These are phyloP conservation scores for Cryptosporidium xiaoi DNA, from an alignment of 169 alveolate species.

Conservation along the genomic window DNA sequence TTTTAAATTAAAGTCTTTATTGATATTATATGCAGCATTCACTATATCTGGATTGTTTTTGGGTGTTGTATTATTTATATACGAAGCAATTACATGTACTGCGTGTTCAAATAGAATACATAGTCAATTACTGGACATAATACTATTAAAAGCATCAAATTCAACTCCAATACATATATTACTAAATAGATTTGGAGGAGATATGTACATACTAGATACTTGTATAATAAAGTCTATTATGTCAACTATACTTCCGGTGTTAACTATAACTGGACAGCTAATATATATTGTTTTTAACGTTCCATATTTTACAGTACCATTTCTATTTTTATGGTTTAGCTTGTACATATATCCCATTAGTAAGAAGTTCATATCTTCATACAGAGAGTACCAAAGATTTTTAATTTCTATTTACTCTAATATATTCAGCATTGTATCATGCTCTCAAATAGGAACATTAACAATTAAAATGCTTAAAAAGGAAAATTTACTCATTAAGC, in stretches of 20 bases:
- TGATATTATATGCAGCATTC: constrained; percentile 2
- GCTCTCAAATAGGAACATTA: constrained; percentile 29
- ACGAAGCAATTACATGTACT: constrained; percentile 56
- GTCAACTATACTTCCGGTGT: constrained; percentile 26
- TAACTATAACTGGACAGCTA: constrained; percentile 19
- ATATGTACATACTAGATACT: constrained; percentile 43
- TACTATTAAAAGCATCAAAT: neutral
- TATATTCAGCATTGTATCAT: constrained; percentile 41
- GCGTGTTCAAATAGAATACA: constrained; percentile 17
- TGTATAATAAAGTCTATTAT: constrained; percentile 63
- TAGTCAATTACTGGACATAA: neutral
- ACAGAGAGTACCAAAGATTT: constrained; percentile 68
- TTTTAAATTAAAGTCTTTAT: neutral
- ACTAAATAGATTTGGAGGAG: constrained; percentile 56
- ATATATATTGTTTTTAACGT: constrained; percentile 3
- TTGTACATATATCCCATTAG: constrained; percentile 26
- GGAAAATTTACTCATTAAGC: constrained; percentile 8
- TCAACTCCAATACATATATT: constrained; percentile 19
- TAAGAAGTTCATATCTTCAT: constrained; percentile 14
- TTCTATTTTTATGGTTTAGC: constrained; percentile 25
- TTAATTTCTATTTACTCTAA: constrained; percentile 23
- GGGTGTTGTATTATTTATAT: constrained; percentile 13
- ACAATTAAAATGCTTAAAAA: constrained; percentile 24
- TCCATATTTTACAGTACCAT: constrained; percentile 19
- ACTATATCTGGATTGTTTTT: constrained; percentile 1